Base-by-base conservation (phyloP, 164 flowering plant genomes). In the Protea cynaroides region DNA sequence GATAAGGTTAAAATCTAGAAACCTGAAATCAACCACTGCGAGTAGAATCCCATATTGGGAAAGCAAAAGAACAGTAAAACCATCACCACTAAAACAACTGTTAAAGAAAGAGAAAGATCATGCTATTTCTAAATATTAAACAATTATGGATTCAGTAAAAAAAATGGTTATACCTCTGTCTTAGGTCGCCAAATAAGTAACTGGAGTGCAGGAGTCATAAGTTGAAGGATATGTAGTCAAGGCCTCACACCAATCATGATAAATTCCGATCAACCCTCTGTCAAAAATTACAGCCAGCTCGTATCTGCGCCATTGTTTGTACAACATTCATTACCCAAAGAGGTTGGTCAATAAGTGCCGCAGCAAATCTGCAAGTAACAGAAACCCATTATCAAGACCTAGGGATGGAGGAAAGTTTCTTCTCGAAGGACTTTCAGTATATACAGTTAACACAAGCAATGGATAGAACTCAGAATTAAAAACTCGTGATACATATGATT, bases 171-270 rank as follows among this genome's bases (percentile, higher is more conserved):
- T 81, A 89, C 98, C 96, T 88, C 56, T 71, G 72, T 3, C 78
- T 70, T 22, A 84, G 81, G 62, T 82, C 79, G 61, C 63, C 71
- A 54, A 88, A 80, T 62, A 90, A 90, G 74, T 75, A 85, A 69
- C 83, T 82, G 53, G 95, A 74, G 67, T 92, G 96, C 56, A 92
- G 81, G 21, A 90, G 88, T 90, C 96, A 53, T 85, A 92, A 50
- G 96, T 88, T 62, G 96, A 82, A 36, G 98, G 96, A 63, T 92
- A 92, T 15, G 96, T 90, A 66, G 76, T 92, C 19, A 89, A 77
- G 18, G 96, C 73, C 72, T 92, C 96, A 38, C 98, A 92, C 94
- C 96, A 90, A 65, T 92, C 96, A 59, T 92, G 98, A 65, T 90
- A 90, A 44, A 82, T 64, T 66, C 98, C 98, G 56, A 90, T 82